These are phyloP conservation scores for Mycena kentingensis DNA, from an alignment of 768 basidiomycete species.

Conservation along the genomic window DNA sequence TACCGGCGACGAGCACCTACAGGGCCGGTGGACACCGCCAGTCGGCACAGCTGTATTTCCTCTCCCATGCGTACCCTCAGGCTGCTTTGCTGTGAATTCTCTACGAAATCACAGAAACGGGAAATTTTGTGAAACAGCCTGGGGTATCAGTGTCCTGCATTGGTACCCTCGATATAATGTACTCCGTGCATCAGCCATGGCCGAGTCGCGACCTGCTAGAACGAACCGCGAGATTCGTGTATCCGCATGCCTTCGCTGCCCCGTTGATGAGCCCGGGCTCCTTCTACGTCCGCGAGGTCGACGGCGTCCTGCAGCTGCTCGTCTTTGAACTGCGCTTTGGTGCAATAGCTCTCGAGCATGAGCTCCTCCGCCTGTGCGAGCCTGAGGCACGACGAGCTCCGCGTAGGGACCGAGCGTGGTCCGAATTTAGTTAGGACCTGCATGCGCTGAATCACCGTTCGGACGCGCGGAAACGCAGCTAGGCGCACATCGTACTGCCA, in stretches of 20 bases:
- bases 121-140: too few relatives aligned
- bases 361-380: conserved; percentile 64
- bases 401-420: conserved; percentile 65
- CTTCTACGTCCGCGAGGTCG: conserved; percentile 70
- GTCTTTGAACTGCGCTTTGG: conserved; percentile 61
- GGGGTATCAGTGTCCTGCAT: too few relatives aligned
- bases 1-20: too few relatives aligned
- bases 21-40: too few relatives aligned
- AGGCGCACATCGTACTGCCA: conserved; percentile 75
- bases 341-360: conserved; percentile 70
- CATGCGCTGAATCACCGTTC: not conserved
- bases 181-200: not conserved
- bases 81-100: too few relatives aligned
- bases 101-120: too few relatives aligned
- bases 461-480: not conserved
- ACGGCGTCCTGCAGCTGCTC: conserved; percentile 64
- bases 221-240: conserved; percentile 54
- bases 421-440: conserved; percentile 64
- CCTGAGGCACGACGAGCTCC: conserved; percentile 63
- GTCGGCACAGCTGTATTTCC: too few relatives aligned
- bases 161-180: too few relatives aligned
- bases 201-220: not conserved
- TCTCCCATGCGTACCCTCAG: too few relatives aligned
- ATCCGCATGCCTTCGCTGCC: conserved; percentile 47
- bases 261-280: conserved; percentile 64